Conservation (phyloP, 1,284 basidiomycete genomes). For the Malassezia yamatoensis region DNA sequence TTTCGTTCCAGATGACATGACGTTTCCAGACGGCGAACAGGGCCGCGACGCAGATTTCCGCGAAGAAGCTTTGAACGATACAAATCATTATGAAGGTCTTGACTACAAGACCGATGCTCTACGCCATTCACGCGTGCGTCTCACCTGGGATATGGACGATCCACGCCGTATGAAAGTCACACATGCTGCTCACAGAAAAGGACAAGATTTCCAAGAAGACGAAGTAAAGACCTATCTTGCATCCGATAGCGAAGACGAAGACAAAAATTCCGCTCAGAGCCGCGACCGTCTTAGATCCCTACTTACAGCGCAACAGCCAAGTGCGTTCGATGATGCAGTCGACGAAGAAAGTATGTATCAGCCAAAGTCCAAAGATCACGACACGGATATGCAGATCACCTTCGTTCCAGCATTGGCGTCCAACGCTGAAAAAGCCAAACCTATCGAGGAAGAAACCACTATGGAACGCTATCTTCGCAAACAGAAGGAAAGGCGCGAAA, state of each 20-base stretch:
- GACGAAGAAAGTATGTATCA: slow-evolving; percentile 20
- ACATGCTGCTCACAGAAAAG: slow-evolving; percentile 22
- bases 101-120: slow-evolving; percentile 93
- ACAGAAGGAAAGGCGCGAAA: slow-evolving; percentile 43
- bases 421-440: slow-evolving; percentile 14
- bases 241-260: slow-evolving; percentile 37
- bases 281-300: slow-evolving; percentile 33
- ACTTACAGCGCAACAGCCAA: slow-evolving; percentile 21
- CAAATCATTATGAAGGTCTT: slow-evolving; percentile 61
- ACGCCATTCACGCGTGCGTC: slow-evolving; percentile 92
- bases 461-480: slow-evolving; percentile 45
- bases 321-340: slow-evolving; percentile 33
- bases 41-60: slow-evolving; percentile 60
- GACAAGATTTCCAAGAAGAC: slow-evolving; percentile 37
- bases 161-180: slow-evolving; percentile 70
- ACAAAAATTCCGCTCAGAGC: slow-evolving; percentile 5
- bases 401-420: slow-evolving; percentile 41
- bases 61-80: slow-evolving; percentile 62
- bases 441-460: slow-evolving; percentile 37
- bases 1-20: slow-evolving; percentile 65
- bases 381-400: slow-evolving; percentile 44
- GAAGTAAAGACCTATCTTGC: slow-evolving; percentile 45
- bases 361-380: slow-evolving; percentile 18
- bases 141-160: slow-evolving; percentile 98
- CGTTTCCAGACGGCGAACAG: slow-evolving; percentile 62